Evolutionary conservation across 371 early-diverging fungal genomes (phyloP).

Genomic region (Mortierella sp.): DNA sequence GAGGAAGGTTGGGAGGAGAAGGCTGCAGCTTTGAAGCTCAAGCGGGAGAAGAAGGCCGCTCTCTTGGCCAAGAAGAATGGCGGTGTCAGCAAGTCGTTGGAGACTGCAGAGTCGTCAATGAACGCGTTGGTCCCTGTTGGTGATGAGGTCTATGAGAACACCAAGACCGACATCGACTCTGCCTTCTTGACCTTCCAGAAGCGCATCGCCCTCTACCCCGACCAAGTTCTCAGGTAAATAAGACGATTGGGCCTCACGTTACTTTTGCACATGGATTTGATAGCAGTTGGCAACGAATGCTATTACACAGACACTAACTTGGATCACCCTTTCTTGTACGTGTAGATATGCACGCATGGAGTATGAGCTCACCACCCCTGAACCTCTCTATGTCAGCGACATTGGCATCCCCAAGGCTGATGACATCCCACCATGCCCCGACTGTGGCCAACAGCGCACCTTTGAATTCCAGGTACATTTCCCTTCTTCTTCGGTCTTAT

Average conservation of each 20-base stretch:
- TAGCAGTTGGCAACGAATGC: background rate
- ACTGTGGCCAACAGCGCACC: conserved; percentile 81
- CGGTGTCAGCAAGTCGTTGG: conserved; percentile 36
- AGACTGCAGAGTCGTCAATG: conserved; percentile 40
- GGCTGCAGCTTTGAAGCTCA: conserved; percentile 42
- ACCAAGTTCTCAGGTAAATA: conserved; percentile 87
- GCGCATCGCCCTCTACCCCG: conserved; percentile 81
- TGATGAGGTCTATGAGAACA: conserved; percentile 82
- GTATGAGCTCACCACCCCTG: conserved; percentile 68
- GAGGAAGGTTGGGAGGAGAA: conserved; percentile 59
- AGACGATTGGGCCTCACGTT: background rate
- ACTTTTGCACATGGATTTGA: background rate
- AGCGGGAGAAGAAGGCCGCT: conserved; percentile 35
- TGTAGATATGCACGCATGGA: conserved; percentile 78
- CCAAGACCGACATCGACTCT: conserved; percentile 90
- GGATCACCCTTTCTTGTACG: background rate
- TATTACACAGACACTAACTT: background rate
- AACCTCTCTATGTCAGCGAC: conserved; percentile 89
- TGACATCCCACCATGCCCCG: conserved; percentile 80
- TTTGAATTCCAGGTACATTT: conserved; percentile 92
- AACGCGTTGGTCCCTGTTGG: conserved; percentile 70
- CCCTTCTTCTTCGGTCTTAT: background rate
- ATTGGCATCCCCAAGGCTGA: conserved; percentile 67
- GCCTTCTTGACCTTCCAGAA: conserved; percentile 94
- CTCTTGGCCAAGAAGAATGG: conserved; percentile 36